Evolutionary conservation across 2,329 filamentous ascomycete genomes (phyloP).

Genomic region (Penicillium vulpinum): DNA sequence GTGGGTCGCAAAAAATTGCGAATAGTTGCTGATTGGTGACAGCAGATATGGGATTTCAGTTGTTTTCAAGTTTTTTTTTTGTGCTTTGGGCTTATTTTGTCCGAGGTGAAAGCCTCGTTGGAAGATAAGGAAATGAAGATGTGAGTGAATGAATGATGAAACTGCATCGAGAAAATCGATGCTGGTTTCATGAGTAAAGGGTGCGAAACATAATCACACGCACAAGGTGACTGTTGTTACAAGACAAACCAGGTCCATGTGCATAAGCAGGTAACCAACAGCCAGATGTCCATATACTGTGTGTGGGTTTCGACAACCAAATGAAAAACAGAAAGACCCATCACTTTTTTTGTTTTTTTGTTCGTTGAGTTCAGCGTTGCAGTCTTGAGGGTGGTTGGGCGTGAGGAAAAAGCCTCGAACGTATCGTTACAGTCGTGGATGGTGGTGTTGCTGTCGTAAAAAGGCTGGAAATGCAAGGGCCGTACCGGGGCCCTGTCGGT

Average conservation of each 20-base stretch:
- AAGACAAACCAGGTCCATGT: not conserved
- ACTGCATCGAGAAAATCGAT: conserved; percentile 1
- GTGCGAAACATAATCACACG: conserved; percentile 4
- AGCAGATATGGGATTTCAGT: conserved; percentile 3
- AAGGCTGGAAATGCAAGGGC: conserved; percentile 18
- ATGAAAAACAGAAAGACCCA: conserved; percentile 18
- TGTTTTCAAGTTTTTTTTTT: not conserved
- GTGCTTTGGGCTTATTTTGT: not conserved
- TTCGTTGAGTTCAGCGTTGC: conserved; percentile 15
- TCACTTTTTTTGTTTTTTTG: conserved; percentile 21
- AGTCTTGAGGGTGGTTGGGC: conserved; percentile 13
- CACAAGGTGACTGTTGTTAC: not conserved
- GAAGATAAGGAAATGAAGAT: conserved; percentile 14
- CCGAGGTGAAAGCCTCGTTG: not conserved
- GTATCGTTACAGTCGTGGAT: conserved; percentile 35
- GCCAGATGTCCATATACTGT: not conserved
- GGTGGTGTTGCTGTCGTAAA: conserved; percentile 38
- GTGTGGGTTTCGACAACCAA: conserved; percentile 4
- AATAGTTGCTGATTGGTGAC: not conserved
- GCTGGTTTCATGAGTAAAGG: conserved; percentile 7
- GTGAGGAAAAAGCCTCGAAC: conserved; percentile 17
- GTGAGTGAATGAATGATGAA: conserved; percentile 14
- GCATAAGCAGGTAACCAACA: not conserved
- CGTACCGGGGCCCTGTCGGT: conserved; percentile 8
- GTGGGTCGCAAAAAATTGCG: conserved; percentile 15